phyloP scores from a whole-genome alignment of 2,329 filamentous ascomycete genomes.

The Botryotinia calthae region DNA sequence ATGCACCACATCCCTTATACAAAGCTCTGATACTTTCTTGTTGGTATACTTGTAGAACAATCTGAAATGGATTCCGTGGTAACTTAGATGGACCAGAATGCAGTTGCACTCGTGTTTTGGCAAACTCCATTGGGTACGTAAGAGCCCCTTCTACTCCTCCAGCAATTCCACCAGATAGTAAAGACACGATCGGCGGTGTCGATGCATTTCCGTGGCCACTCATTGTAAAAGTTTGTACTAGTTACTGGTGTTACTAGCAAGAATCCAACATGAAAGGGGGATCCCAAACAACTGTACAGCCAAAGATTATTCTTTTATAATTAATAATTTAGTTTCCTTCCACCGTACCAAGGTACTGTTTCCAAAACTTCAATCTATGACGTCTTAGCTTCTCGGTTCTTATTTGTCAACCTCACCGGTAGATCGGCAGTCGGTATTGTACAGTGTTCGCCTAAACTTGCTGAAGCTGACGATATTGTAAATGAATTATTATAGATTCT shows the following conservation, averaged over 20 bases:
- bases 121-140: constrained; percentile 63
- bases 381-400: neutral
- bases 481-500: neutral
- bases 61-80: constrained; percentile 55
- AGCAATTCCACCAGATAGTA: constrained; percentile 34
- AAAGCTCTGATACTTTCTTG: constrained; percentile 56
- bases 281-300: neutral
- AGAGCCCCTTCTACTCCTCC: constrained; percentile 25
- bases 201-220: constrained; percentile 1
- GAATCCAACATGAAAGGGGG: neutral
- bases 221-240: neutral
- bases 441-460: neutral
- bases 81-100: constrained; percentile 41
- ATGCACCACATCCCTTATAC: constrained; percentile 37
- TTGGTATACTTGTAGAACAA: constrained; percentile 53
- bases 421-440: neutral
- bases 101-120: constrained; percentile 63
- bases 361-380: neutral
- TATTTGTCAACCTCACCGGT: neutral
- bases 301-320: neutral
- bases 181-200: constrained; percentile 27
- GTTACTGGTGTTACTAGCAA: neutral
- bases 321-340: neutral
- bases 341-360: neutral
- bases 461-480: neutral